phyloP scores from a whole-genome alignment of 23 red algal genomes.

The Porphyridium purpureum region DNA sequence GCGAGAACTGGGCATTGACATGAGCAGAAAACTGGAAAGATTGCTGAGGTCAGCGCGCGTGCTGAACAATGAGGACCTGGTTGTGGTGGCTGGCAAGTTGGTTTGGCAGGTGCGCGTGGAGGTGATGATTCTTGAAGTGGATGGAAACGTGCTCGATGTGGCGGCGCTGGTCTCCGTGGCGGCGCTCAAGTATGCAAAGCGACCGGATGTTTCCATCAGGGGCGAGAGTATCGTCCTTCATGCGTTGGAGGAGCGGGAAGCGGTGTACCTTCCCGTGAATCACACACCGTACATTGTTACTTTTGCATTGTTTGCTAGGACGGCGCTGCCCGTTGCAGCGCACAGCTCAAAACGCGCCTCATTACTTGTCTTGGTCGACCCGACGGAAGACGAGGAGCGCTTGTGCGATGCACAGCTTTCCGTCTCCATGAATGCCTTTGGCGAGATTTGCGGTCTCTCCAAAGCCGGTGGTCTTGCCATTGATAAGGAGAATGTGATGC shows the following conservation, averaged over 20 bases:
- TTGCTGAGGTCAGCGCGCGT: too few species aligned
- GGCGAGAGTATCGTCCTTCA: slow-evolving; percentile 45
- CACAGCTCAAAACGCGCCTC: neutral
- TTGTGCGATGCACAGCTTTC: slow-evolving; percentile 27
- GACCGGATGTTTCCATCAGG: slow-evolving; percentile 59
- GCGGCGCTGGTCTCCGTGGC: slow-evolving; percentile 50
- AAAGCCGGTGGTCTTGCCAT: slow-evolving; percentile 47
- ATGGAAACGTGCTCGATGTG: slow-evolving; percentile 54
- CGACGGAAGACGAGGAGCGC: slow-evolving; percentile 38
- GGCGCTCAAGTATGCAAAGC: slow-evolving; percentile 42
- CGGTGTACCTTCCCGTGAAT: slow-evolving; percentile 40
- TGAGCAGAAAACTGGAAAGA: too few species aligned
- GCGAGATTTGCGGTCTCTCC: slow-evolving; percentile 59
- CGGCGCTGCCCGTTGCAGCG: slow-evolving; percentile 4
- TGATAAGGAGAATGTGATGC: neutral
- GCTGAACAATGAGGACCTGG: slow-evolving; percentile 65
- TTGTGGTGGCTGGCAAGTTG: slow-evolving; percentile 52
- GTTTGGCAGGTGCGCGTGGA: slow-evolving; percentile 69
- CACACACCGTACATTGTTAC: slow-evolving; percentile 43
- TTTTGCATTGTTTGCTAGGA: slow-evolving; percentile 47
- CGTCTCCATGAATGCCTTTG: slow-evolving; percentile 54
- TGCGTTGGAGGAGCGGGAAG: slow-evolving; percentile 37
- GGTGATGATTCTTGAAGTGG: slow-evolving; percentile 45
- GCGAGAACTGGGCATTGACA: too few species aligned
- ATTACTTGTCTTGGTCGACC: slow-evolving; percentile 25